Base-by-base conservation (phyloP, 495 filamentous ascomycete genomes). In the Aspergillus biplanus region DNA sequence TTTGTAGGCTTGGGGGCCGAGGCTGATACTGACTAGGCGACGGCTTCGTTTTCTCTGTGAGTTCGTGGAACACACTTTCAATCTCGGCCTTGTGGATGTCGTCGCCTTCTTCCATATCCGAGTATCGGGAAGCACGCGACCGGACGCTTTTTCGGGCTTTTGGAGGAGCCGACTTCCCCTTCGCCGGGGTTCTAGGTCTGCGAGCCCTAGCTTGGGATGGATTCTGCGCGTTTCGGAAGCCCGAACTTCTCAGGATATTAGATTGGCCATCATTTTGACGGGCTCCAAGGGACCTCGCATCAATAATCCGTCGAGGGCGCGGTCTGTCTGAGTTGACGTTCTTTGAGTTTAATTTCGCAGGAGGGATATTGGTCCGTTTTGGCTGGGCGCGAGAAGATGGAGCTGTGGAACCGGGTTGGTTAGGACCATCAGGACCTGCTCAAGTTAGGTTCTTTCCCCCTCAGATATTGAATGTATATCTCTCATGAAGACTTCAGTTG, bases 261-360 rank as follows among this genome's bases (percentile, higher is more conserved):
- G 71, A 56, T 42, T 74, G 67, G 15, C 67, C 69, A 53, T 66
- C 67, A 53, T 65, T 65, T 42, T 66, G 65, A 15, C 73, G 57
- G 3, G 78, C 77, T 5, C 72, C 77, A 42, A 82, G 69, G 13
- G 76, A 76, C 61, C 79, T 69, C 7, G 79, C 79, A 65, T 82
- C 79, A 54, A 82, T 58, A 13, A 70, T 66, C 31, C 73, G 73
- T 33, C 71, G 71, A 48, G 73, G 71, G 32, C 72, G 74, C 44
- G 61, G 56, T 52, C 61, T 63, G 34, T 65, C 70, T 42, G 64
- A 64, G 34, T 64, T 55, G 15, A 63, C 33, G 32, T 67, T 62
- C 35, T 61, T 66, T 35, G 48, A 47, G 27, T 62, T 65, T 31
- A 66, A 37, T 16, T 63, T 66, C 44, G 66, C 58, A 33, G 74